Conservation (phyloP, 192 early-diverging fungal genomes). For the Podila clonocystis region DNA sequence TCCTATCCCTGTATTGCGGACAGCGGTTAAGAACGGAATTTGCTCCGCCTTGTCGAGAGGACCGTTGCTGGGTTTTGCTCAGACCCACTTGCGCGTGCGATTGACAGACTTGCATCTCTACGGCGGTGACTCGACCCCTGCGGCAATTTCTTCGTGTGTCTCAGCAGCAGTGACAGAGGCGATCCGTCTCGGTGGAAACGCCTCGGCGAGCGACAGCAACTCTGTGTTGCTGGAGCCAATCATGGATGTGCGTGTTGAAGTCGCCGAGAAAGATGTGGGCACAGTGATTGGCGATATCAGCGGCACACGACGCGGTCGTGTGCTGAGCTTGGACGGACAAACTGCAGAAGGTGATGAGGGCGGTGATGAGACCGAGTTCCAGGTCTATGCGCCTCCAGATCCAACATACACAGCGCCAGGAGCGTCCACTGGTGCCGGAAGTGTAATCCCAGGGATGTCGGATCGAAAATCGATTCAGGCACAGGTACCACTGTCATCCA, state of each 20-base stretch:
- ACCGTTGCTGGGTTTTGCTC: conserved; percentile 80
- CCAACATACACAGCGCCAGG: conserved; percentile 24
- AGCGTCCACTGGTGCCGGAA: not conserved
- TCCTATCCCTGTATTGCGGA: conserved; percentile 30
- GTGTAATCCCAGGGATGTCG: conserved; percentile 34
- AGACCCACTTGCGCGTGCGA: conserved; percentile 69
- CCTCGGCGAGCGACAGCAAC: conserved; percentile 12
- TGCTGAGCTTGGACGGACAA: conserved; percentile 65
- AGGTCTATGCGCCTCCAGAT: conserved; percentile 62
- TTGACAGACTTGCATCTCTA: conserved; percentile 64
- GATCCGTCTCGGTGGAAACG: conserved; percentile 40
- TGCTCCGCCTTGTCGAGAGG: conserved; percentile 77
- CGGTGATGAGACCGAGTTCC: conserved; percentile 49
- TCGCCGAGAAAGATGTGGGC: conserved; percentile 80
- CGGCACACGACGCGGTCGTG: conserved; percentile 76
- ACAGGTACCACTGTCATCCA: conserved; percentile 78
- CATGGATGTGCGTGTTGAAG: conserved; percentile 76
- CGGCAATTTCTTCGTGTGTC: conserved; percentile 71
- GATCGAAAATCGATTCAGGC: conserved; percentile 61
- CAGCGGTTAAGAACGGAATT: conserved; percentile 74
- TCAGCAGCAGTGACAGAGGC: conserved; percentile 71
- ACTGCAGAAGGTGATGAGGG: conserved; percentile 22
- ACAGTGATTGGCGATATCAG: conserved; percentile 83
- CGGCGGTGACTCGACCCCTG: conserved; percentile 63
- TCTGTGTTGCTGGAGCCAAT: conserved; percentile 82